Evolutionary conservation across 257 asterid species (phyloP).

Genomic region (Jacaranda copaia): DNA sequence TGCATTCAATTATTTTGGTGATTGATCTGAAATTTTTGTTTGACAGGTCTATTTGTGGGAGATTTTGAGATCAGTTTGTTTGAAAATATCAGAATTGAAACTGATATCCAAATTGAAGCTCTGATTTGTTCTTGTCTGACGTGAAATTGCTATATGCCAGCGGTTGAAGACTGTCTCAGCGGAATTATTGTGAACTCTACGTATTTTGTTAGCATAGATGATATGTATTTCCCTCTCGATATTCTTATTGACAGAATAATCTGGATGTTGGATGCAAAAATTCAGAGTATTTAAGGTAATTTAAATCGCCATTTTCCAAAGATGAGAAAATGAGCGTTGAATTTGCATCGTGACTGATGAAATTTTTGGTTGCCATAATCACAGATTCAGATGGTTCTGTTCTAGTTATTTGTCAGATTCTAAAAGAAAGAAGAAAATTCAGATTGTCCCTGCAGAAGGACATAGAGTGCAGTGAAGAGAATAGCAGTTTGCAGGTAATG

Average conservation of each 20-base stretch:
- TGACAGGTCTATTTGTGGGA: slow-evolving; percentile 33
- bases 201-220: slow-evolving; percentile 8
- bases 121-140: slow-evolving; percentile 27
- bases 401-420: slow-evolving; percentile 35
- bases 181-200: slow-evolving; percentile 27
- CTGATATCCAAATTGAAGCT: slow-evolving; percentile 12
- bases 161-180: slow-evolving; percentile 32
- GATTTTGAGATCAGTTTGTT: slow-evolving; percentile 35
- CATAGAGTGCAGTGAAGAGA: slow-evolving; percentile 22
- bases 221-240: slow-evolving; percentile 6
- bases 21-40: slow-evolving; percentile 29
- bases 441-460: slow-evolving; percentile 28
- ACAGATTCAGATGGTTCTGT: slow-evolving; percentile 42
- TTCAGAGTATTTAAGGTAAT: slow-evolving; percentile 41
- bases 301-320: slow-evolving; percentile 29
- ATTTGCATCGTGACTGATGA: slow-evolving; percentile 33
- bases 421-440: slow-evolving; percentile 16
- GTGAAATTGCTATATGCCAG: slow-evolving; percentile 22
- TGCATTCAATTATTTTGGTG: background rate
- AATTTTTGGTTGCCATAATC: slow-evolving; percentile 26
- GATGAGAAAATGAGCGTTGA: slow-evolving; percentile 31
- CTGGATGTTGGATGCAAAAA: slow-evolving; percentile 12
- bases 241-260: slow-evolving; percentile 25
- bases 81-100: slow-evolving; percentile 27
- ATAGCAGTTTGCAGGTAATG: slow-evolving; percentile 39